Base-by-base conservation (phyloP, 2,329 filamentous ascomycete genomes). In the Neofusicoccum cordaticola region DNA sequence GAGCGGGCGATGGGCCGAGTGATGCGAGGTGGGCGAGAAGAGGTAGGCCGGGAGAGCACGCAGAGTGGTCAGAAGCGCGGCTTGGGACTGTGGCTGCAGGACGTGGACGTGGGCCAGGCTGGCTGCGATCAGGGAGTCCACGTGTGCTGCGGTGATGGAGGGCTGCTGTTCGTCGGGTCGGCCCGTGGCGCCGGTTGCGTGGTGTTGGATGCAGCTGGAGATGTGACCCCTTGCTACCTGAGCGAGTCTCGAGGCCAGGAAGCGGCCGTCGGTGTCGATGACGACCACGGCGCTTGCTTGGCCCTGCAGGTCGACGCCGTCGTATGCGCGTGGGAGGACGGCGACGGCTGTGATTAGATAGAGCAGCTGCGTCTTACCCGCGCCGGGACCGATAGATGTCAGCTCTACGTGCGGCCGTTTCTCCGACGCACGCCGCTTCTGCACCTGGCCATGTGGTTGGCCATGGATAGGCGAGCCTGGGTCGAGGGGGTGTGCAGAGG, bases 361-460 rank as follows among this genome's bases (percentile, higher is more conserved):
- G 41, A 89, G 75, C 0, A 89, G 71, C 41, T 85, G 82, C 0
- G 86, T 85, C 73, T 87, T 88, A 9, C 86, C 87, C 11, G 80
- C 77, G 31, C 80, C 81, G 3, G 85, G 76, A 12, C 77, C 76
- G 41, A 78, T 74, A 58, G 84, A 85, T 19, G 82, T 79, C 51
- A 89, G 77, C 70, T 88, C 85, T 58, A 88, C 68, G 4, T 84
- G 77, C 0, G 82, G 78, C 9, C 71, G 70, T 19, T 69, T 57
- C 12, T 19, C 4, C 35, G 17, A 5, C 17, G 39, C 8, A 7
- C 19, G 15, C 2, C n/a, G 37, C 34, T 45, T 74, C 64, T n/a
- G 69, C 68, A 65, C 44, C 37, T 12, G 37, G 1, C n/a, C n/a
- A 12, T 15, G 37, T 39, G 37, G 37, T 15, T 48, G 27, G 8